These are phyloP conservation scores for Backusella luteola DNA, from an alignment of 192 early-diverging fungal genomes.

Conservation along the genomic window DNA sequence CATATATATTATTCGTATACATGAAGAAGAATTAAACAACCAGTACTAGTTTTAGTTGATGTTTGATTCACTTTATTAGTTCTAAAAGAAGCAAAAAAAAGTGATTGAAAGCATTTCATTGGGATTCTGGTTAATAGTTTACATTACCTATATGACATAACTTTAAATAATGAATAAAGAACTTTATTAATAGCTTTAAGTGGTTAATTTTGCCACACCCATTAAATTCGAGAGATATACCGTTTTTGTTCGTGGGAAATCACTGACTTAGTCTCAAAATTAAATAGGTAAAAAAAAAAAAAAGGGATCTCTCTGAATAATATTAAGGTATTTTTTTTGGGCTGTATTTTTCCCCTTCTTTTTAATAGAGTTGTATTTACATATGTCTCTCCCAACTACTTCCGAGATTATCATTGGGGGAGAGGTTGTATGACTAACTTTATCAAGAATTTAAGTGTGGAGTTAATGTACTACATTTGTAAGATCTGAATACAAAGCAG, in stretches of 20 bases:
- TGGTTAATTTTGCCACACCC: background rate
- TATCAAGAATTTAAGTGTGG: background rate
- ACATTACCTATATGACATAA: background rate
- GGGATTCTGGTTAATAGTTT: no score
- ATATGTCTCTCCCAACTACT: background rate
- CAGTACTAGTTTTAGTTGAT: background rate
- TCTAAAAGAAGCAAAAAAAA: no score
- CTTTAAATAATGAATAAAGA: background rate
- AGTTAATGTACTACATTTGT: background rate
- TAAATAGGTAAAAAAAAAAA: background rate
- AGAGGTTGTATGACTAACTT: slow-evolving; percentile 1
- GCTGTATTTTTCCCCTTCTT: background rate
- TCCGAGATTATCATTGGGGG: background rate
- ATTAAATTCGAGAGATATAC: background rate
- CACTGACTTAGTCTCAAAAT: background rate
- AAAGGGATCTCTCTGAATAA: background rate
- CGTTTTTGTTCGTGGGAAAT: slow-evolving; percentile 5
- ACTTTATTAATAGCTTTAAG: background rate
- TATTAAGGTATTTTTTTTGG: background rate
- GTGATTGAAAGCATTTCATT: no score
- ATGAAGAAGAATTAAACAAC: background rate
- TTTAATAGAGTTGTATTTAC: background rate
- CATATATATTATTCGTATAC: background rate
- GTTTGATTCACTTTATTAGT: no score
- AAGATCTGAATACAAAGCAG: background rate